Percentiles rank a stretch among this genome's conserved stretches.
phyloP scores from a whole-genome alignment of 768 basidiomycete species.

The Hygrocybe punicea region DNA sequence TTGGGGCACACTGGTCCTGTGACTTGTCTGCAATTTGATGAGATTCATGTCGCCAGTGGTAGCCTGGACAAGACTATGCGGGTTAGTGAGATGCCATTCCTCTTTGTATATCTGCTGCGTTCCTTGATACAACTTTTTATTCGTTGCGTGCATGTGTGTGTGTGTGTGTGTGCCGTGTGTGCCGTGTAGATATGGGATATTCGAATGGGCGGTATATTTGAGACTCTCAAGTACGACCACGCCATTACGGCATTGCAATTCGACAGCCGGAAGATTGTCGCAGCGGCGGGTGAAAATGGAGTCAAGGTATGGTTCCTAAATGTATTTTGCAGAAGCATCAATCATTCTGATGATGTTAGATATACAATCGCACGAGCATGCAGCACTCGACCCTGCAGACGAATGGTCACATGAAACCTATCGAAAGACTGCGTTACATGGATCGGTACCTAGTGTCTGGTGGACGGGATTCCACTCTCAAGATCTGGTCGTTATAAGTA shows the following conservation, averaged over 20 bases:
- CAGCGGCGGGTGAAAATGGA: constrained; percentile 90
- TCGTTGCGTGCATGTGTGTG: too few species aligned
- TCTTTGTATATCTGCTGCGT: background rate
- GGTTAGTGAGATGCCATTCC: constrained; percentile 43
- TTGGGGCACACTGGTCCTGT: constrained; percentile 91
- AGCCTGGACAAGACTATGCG: constrained; percentile 90
- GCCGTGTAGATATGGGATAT: constrained; percentile 89
- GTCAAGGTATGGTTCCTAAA: constrained; percentile 60
- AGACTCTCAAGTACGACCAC: constrained; percentile 88
- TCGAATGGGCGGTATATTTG: constrained; percentile 80
- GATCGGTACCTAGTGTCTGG: constrained; percentile 93
- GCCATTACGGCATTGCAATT: constrained; percentile 91
- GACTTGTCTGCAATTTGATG: constrained; percentile 95
- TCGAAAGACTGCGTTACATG: constrained; percentile 89
- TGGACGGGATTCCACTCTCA: constrained; percentile 79
- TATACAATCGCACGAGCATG: constrained; percentile 92
- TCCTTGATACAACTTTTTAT: too few species aligned
- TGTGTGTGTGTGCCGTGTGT: too few species aligned
- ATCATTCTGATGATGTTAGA: too few species aligned
- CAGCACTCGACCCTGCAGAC: constrained; percentile 80
- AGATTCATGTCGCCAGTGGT: constrained; percentile 88
- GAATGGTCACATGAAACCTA: constrained; percentile 92
- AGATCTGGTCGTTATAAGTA: constrained; percentile 85
- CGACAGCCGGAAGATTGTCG: constrained; percentile 88
- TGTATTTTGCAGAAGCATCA: too few species aligned